phyloP scores from a whole-genome alignment of 306 rosid species.

The Rosa chinensis region DNA sequence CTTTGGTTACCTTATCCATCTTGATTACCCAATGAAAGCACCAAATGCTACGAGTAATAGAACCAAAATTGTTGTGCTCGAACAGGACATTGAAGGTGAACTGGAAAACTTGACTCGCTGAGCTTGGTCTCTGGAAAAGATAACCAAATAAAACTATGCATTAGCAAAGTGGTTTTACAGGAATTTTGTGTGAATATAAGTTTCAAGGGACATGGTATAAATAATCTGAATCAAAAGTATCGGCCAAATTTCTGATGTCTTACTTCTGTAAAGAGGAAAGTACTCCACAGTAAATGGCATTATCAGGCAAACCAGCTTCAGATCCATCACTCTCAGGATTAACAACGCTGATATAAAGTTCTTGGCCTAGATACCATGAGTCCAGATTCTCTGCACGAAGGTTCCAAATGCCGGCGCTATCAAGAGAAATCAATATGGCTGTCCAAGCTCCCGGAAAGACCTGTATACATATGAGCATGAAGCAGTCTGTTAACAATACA shows the following conservation, averaged over 20 bases:
- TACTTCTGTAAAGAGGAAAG: constrained; percentile 87
- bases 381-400: constrained; percentile 83
- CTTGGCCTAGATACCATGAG: constrained; percentile 93
- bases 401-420: constrained; percentile 90
- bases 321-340: constrained; percentile 58
- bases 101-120: constrained; percentile 72
- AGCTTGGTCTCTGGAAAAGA: constrained; percentile 73
- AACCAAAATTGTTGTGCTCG: constrained; percentile 35
- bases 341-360: constrained; percentile 64
- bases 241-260: constrained; percentile 23
- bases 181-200: neutral
- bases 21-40: constrained; percentile 32
- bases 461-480: constrained; percentile 35
- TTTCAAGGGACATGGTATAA: neutral
- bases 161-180: neutral
- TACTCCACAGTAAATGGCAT: constrained; percentile 77
- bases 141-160: constrained; percentile 16
- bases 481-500: constrained; percentile 6
- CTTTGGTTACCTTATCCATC: neutral
- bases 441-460: constrained; percentile 98
- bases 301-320: constrained; percentile 59
- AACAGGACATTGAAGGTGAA: constrained; percentile 34
- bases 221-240: neutral
- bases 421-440: constrained; percentile 82
- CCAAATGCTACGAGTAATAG: constrained; percentile 36